These are phyloP conservation scores for Botrytis cinerea DNA, from an alignment of 2,329 filamentous ascomycete genomes.

Conservation along the genomic window DNA sequence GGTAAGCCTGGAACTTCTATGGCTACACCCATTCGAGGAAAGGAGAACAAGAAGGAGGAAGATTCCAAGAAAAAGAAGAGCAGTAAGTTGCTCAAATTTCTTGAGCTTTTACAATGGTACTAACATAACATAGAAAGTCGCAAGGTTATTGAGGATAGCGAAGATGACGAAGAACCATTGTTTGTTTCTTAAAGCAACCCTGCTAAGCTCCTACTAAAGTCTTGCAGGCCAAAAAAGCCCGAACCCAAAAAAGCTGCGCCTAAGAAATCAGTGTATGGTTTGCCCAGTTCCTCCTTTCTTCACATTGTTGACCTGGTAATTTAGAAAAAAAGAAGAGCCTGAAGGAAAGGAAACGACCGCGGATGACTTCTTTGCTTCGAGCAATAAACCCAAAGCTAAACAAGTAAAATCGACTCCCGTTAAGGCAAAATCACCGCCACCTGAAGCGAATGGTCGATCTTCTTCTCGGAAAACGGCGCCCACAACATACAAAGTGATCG, in stretches of 20 bases:
- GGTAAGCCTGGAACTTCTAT: slow-evolving; percentile 57
- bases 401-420: slow-evolving; percentile 33
- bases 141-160: slow-evolving; percentile 79
- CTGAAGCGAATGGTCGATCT: slow-evolving; percentile 34
- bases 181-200: slow-evolving; percentile 33
- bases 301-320: slow-evolving; percentile 4
- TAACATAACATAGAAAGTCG: slow-evolving; percentile 50
- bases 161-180: slow-evolving; percentile 64
- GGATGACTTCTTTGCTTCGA: slow-evolving; percentile 43
- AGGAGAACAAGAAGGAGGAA: slow-evolving; percentile 43
- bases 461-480: slow-evolving; percentile 37
- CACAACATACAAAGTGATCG: slow-evolving; percentile 31
- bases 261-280: slow-evolving; percentile 57
- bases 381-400: slow-evolving; percentile 38
- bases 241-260: slow-evolving; percentile 58
- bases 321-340: slow-evolving; percentile 38
- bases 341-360: slow-evolving; percentile 42
- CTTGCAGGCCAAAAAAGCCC: slow-evolving; percentile 44
- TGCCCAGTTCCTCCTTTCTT: too few relatives aligned
- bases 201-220: slow-evolving; percentile 30
- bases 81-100: slow-evolving; percentile 31
- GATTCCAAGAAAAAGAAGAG: slow-evolving; percentile 40
- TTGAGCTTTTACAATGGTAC: slow-evolving; percentile 17
- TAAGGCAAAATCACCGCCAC: slow-evolving; percentile 30
- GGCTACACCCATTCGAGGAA: slow-evolving; percentile 52